Evolutionary conservation across 2,329 filamentous ascomycete species (phyloP), one percentile per base, ranked within the genome.

Genomic region (Monilinia fructigena): DNA sequence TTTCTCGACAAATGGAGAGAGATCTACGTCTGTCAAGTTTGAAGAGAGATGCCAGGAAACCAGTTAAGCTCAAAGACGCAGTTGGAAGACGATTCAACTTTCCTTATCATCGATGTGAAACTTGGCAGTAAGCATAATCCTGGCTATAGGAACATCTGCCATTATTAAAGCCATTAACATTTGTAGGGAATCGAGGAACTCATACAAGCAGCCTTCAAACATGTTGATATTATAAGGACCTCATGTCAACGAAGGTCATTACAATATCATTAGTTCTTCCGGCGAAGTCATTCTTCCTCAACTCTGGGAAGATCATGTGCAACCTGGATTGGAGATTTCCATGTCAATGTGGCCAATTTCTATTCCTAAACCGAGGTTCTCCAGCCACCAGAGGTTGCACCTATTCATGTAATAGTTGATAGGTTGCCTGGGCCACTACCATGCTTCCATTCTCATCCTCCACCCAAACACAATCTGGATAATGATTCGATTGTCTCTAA

Each of bases 11-110:
- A 42, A n/a, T 20, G n/a, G 26, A 65, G 16, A 10, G 14, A 65
- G n/a, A 59, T 26, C 10, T 20, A 5, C 31, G 16, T 38, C 20
- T 14, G 11, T 48, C 31, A 12, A 10, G 35, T 48, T 54, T 8
- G 14, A 58, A 64, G 18, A 35, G 6, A 20, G 53, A 64, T 23
- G 40, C 16, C n/a, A 59, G 53, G 12, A 50, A 59, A 23, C 53
- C 62, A 16, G 91, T 97, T 77, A 89, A 89, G 72, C 96, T 96
- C 80, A 96, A 96, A 79, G 93, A 97, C 75, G 93, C 93, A 0
- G 87, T 97, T 20, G 91, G 92, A 38, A 85, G 93, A 71, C 96
- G 96, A 77, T 97, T 96, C 77, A 95, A 87, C 78, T 97, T 97
- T 75, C 93, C 93, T 1, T 97, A 89, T 79, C 86, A 93, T 70